Evolutionary conservation across 176 grass and related monocot species (phyloP).

Genomic region (Avena eriantha): DNA sequence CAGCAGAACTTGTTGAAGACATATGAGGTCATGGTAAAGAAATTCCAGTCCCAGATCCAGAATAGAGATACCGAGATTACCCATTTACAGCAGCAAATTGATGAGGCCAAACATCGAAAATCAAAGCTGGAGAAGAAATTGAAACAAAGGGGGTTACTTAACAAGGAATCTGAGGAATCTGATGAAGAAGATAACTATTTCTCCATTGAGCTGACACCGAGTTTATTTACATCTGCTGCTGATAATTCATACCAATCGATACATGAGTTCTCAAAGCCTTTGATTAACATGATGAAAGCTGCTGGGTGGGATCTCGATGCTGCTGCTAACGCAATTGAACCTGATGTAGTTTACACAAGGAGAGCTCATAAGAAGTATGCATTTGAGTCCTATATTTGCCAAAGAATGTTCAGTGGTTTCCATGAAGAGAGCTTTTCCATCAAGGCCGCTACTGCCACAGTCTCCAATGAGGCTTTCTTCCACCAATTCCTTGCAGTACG

Average conservation of each 20-base stretch:
- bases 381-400: slow-evolving; percentile 91
- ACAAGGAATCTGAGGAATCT: slow-evolving; percentile 80
- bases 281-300: slow-evolving; percentile 99
- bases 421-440: slow-evolving; percentile 89
- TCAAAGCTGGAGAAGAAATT: slow-evolving; percentile 95
- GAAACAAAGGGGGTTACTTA: slow-evolving; percentile 83
- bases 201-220: slow-evolving; percentile 88
- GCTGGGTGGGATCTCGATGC: slow-evolving; percentile 97
- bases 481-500: slow-evolving; percentile 86
- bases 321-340: slow-evolving; percentile 78
- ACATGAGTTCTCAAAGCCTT: slow-evolving; percentile 91
- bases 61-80: slow-evolving; percentile 80
- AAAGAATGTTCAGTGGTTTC: slow-evolving; percentile 88
- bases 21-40: slow-evolving; percentile 97
- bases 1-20: slow-evolving; percentile 93
- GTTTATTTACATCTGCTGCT: slow-evolving; percentile 80
- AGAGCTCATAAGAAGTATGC: slow-evolving; percentile 94
- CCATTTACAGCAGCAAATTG: slow-evolving; percentile 78
- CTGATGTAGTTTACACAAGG: slow-evolving; percentile 68
- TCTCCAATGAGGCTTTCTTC: slow-evolving; percentile 77
- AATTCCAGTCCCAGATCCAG: slow-evolving; percentile 95
- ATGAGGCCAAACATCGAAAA: slow-evolving; percentile 80
- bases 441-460: slow-evolving; percentile 50
- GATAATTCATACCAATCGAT: slow-evolving; percentile 86
- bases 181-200: slow-evolving; percentile 94